Percentiles rank a stretch among this genome's conserved stretches.
Conservation (phyloP, 2,329 filamentous ascomycete species). For the Pyrenophora graminea region DNA sequence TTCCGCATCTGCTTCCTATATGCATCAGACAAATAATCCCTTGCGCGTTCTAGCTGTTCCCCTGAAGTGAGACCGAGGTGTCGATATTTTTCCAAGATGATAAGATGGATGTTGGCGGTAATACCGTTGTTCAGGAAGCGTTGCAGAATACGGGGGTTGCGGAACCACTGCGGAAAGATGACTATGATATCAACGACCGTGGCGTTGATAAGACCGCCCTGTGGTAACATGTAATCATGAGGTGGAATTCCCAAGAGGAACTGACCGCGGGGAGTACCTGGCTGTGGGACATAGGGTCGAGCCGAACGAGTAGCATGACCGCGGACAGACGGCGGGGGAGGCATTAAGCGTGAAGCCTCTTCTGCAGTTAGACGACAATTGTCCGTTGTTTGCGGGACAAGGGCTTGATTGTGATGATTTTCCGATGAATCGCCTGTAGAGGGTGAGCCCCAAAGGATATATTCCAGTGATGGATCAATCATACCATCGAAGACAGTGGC, state of each 20-base stretch:
- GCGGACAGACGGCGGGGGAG: too few species aligned
- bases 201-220: constrained; percentile 14
- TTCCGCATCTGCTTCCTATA: constrained; percentile 27
- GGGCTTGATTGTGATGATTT: background rate
- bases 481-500: too few species aligned
- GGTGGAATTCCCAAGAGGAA: constrained; percentile 10
- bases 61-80: constrained; percentile 5
- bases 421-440: too few species aligned
- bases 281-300: background rate
- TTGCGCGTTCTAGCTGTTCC: constrained; percentile 8
- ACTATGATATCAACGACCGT: constrained; percentile 24
- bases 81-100: constrained; percentile 21
- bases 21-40: constrained; percentile 16
- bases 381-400: too few species aligned
- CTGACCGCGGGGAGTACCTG: background rate
- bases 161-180: constrained; percentile 25
- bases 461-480: too few species aligned
- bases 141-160: constrained; percentile 6
- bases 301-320: background rate
- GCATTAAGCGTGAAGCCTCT: too few species aligned
- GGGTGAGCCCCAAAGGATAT: too few species aligned
- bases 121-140: constrained; percentile 26
- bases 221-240: constrained; percentile 14
- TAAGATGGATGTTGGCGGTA: constrained; percentile 16
- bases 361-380: too few species aligned